Percentiles rank a stretch among this genome's conserved stretches.
These are phyloP conservation scores for Tetrahymena borealis DNA, from an alignment of 73 alveolate species.

Conservation along the genomic window DNA sequence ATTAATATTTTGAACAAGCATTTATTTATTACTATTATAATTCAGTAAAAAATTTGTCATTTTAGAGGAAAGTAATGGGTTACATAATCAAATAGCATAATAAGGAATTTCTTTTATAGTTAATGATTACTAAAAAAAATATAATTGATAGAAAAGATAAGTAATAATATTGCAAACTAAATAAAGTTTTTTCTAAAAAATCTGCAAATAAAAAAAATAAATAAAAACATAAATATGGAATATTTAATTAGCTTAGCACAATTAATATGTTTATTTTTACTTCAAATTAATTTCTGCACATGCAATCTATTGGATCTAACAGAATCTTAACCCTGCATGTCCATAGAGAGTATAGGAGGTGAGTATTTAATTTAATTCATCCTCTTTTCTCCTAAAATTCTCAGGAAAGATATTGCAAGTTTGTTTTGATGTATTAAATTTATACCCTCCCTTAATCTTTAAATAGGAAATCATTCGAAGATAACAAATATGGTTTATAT, in stretches of 20 bases:
- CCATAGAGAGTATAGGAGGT: background rate
- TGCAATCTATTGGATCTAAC: background rate
- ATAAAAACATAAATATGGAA: background rate
- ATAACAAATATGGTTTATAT: background rate
- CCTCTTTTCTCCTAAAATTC: too few relatives aligned
- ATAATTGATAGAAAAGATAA: background rate
- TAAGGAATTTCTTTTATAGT: too few relatives aligned
- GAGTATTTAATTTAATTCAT: too few relatives aligned
- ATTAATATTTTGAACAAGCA: too few relatives aligned
- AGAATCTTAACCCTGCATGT: background rate
- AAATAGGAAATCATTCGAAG: background rate
- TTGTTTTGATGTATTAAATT: too few relatives aligned
- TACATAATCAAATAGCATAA: too few relatives aligned
- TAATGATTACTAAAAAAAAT: too few relatives aligned
- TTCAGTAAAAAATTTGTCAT: too few relatives aligned
- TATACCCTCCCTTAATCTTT: too few relatives aligned
- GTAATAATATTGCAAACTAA: background rate
- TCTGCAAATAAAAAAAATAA: background rate
- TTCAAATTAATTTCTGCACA: background rate
- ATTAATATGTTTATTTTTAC: background rate
- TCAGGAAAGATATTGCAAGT: too few relatives aligned
- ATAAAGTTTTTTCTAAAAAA: background rate
- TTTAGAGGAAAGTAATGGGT: too few relatives aligned
- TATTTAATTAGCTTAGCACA: background rate
- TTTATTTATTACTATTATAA: too few relatives aligned